Conservation (phyloP, 2,329 filamentous ascomycete genomes). For the Neoscytalidium dimidiatum region DNA sequence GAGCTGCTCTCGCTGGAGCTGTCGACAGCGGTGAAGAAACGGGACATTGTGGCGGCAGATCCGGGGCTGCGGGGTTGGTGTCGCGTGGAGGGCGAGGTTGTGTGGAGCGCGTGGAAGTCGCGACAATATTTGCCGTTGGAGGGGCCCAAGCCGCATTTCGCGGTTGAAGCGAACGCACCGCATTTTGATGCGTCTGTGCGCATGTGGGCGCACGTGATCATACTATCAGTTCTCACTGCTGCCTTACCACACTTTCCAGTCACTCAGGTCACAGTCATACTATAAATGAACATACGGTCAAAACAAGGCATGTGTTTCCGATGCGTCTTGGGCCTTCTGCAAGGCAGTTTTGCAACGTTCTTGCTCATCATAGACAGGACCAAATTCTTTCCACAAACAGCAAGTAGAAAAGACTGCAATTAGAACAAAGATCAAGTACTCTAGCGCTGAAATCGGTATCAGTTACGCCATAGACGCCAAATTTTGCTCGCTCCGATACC, state of each 20-base stretch:
- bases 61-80: constrained; percentile 13
- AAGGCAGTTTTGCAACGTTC: not conserved
- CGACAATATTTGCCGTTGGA: constrained; percentile 20
- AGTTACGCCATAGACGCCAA: constrained; percentile 1
- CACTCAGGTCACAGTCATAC: not conserved
- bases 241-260: not conserved
- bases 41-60: constrained; percentile 57
- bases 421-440: not conserved
- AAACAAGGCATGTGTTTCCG: no score
- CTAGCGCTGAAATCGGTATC: not conserved
- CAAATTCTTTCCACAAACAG: not conserved
- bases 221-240: not conserved
- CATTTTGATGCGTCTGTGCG: constrained; percentile 14
- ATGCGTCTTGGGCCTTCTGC: not conserved
- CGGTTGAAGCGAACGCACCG: constrained; percentile 14
- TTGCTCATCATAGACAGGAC: not conserved
- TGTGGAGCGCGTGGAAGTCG: constrained; percentile 16
- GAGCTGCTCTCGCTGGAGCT: constrained; percentile 93
- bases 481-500: not conserved
- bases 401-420: not conserved
- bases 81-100: constrained; percentile 9
- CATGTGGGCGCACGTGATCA: not conserved
- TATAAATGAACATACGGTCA: no score
- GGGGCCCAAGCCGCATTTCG: constrained; percentile 18
- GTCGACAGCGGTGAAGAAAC: constrained; percentile 95